These are phyloP conservation scores for Ganoderma resinaceum DNA, from an alignment of 1,284 basidiomycete species.

Conservation along the genomic window DNA sequence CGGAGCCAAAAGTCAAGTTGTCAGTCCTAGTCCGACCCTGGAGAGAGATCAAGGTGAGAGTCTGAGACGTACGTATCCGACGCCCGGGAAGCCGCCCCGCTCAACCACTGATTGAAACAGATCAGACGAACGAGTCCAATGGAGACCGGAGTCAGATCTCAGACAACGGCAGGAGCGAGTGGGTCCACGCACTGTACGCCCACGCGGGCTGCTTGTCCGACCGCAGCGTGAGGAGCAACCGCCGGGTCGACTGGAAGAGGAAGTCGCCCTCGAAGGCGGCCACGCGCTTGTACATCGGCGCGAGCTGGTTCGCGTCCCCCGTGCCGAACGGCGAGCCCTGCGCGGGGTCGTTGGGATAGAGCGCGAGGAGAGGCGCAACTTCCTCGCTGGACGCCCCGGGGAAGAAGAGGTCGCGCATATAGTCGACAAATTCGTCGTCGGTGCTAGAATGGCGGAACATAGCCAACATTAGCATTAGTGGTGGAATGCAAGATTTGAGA, in stretches of 20 bases:
- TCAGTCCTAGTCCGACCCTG: background rate
- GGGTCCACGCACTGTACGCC: constrained; percentile 47
- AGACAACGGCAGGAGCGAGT: too few relatives aligned
- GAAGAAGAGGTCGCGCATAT: constrained; percentile 21
- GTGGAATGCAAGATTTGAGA: background rate
- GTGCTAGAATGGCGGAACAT: too few relatives aligned
- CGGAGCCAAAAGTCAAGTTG: background rate
- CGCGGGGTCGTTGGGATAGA: constrained; percentile 32
- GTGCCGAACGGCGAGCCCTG: constrained; percentile 41
- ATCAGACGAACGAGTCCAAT: too few relatives aligned
- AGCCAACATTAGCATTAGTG: background rate
- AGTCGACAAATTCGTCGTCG: constrained; percentile 17
- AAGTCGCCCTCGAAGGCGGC: constrained; percentile 40
- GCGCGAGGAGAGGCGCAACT: constrained; percentile 26
- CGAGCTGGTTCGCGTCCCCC: constrained; percentile 25
- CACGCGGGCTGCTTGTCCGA: constrained; percentile 51
- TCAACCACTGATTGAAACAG: background rate
- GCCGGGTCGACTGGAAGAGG: constrained; percentile 55
- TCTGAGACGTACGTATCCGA: background rate
- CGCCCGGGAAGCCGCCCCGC: background rate
- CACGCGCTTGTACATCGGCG: constrained; percentile 38
- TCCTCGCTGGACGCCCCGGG: constrained; percentile 13
- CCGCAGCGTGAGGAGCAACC: constrained; percentile 36
- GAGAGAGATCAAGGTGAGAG: background rate
- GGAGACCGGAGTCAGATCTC: too few relatives aligned